Conservation (phyloP, 1,139 yeast species). For the Hyphopichia burtonii region DNA sequence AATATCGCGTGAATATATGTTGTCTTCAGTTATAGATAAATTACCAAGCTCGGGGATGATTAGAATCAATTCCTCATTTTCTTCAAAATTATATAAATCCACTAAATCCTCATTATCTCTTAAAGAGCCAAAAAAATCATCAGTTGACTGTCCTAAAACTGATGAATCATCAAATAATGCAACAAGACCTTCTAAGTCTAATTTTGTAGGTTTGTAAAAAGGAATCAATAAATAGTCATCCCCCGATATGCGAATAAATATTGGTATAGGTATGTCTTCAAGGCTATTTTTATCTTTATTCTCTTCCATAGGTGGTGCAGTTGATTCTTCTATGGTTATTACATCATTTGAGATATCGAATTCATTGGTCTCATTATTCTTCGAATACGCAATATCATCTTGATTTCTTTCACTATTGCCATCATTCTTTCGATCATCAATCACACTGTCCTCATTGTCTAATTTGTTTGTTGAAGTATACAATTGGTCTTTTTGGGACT, state of each 20-base stretch:
- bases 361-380: neutral
- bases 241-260: conserved; percentile 18
- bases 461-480: too few species aligned
- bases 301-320: neutral
- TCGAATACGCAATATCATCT: too few species aligned
- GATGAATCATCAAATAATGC: conserved; percentile 23
- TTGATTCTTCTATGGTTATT: neutral
- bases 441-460: neutral
- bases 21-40: conserved; percentile 40
- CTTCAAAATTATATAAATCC: conserved; percentile 23
- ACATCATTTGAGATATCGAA: too few species aligned
- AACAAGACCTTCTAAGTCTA: conserved; percentile 14
- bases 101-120: conserved; percentile 28
- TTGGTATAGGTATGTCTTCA: conserved; percentile 13
- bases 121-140: conserved; percentile 25
- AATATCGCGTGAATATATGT: conserved; percentile 29
- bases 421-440: neutral
- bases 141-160: conserved; percentile 18
- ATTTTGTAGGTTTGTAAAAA: conserved; percentile 9
- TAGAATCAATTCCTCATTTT: conserved; percentile 31
- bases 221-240: conserved; percentile 27
- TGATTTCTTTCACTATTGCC: neutral
- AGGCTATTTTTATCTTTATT: conserved; percentile 10
- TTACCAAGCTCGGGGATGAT: conserved; percentile 31
- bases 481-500: too few species aligned